Conservation (phyloP, 2,329 filamentous ascomycete species). For the Aspergillus intermedius region DNA sequence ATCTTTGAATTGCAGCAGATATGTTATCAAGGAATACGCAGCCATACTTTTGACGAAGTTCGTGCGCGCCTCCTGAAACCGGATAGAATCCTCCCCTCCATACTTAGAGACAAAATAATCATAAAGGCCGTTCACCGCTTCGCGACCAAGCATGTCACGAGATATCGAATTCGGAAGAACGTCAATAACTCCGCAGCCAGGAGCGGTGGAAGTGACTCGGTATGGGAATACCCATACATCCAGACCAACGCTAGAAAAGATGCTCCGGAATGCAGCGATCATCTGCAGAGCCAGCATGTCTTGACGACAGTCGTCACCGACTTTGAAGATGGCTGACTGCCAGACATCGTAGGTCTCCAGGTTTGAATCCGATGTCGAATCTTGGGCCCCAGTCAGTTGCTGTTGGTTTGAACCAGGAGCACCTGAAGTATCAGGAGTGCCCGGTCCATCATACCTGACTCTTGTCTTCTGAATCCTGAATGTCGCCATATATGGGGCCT, state of each 20-base stretch:
- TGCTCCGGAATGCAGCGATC: constrained; percentile 94
- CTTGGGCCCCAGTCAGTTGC: constrained; percentile 11
- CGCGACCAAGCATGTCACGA: constrained; percentile 94
- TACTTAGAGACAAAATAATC: constrained; percentile 98
- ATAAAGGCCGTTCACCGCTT: constrained; percentile 95
- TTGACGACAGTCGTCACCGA: constrained; percentile 95
- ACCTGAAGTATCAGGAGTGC: constrained; percentile 13
- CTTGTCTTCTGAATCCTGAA: constrained; percentile 87
- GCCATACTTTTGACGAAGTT: constrained; percentile 99
- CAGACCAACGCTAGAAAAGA: constrained; percentile 89
- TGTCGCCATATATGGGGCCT: constrained; percentile 97
- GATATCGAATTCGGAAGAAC: constrained; percentile 97
- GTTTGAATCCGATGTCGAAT: constrained; percentile 17
- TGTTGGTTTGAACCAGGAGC: constrained; percentile 23
- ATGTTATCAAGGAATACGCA: constrained; percentile 94
- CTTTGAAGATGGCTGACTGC: constrained; percentile 99
- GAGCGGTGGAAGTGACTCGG: constrained; percentile 92
- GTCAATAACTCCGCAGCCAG: constrained; percentile 96
- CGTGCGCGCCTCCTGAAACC: constrained; percentile 88
- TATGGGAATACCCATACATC: constrained; percentile 97
- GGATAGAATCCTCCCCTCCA: constrained; percentile 88
- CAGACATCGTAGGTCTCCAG: constrained; percentile 77
- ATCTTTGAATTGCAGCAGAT: constrained; percentile 97
- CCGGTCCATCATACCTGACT: constrained; percentile 20
- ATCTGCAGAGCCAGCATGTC: constrained; percentile 95